phyloP scores from a whole-genome alignment of 192 early-diverging fungal species.

The Gryganskiella cystojenkinii region DNA sequence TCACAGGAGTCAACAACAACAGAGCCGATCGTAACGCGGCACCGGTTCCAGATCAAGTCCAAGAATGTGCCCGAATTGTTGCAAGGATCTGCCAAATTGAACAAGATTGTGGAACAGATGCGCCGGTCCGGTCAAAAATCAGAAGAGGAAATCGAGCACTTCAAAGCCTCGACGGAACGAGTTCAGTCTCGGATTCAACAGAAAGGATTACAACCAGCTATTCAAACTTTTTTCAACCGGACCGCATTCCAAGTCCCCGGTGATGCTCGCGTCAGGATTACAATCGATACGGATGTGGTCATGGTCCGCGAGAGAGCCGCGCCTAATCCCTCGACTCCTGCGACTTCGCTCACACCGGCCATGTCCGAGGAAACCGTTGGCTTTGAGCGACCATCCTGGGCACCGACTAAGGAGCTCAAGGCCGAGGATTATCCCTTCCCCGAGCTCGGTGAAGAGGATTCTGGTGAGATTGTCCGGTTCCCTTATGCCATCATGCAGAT shows the following conservation, averaged over 20 bases:
- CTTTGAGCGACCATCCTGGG: constrained; percentile 22
- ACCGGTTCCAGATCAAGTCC: constrained; percentile 51
- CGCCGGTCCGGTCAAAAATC: constrained; percentile 39
- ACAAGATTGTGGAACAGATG: constrained; percentile 26
- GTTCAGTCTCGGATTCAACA: constrained; percentile 40
- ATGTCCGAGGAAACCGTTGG: background rate
- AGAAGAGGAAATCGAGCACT: constrained; percentile 36
- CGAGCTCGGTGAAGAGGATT: constrained; percentile 27
- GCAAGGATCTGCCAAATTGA: constrained; percentile 28
- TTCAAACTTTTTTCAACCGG: constrained; percentile 57
- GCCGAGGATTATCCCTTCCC: constrained; percentile 53
- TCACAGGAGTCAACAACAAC: constrained; percentile 1
- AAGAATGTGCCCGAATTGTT: constrained; percentile 44
- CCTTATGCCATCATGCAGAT: constrained; percentile 50
- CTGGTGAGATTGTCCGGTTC: constrained; percentile 29
- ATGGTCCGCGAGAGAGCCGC: constrained; percentile 54
- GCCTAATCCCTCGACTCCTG: background rate
- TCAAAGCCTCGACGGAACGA: constrained; percentile 28
- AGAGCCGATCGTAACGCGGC: constrained; percentile 21
- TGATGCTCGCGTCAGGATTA: constrained; percentile 58
- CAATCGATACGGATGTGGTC: constrained; percentile 58
- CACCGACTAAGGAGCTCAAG: constrained; percentile 66
- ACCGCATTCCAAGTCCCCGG: constrained; percentile 63
- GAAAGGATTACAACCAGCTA: constrained; percentile 24
- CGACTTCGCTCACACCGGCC: background rate